phyloP scores from a whole-genome alignment of 2,329 filamentous ascomycete genomes.

The Claviceps sp. region DNA sequence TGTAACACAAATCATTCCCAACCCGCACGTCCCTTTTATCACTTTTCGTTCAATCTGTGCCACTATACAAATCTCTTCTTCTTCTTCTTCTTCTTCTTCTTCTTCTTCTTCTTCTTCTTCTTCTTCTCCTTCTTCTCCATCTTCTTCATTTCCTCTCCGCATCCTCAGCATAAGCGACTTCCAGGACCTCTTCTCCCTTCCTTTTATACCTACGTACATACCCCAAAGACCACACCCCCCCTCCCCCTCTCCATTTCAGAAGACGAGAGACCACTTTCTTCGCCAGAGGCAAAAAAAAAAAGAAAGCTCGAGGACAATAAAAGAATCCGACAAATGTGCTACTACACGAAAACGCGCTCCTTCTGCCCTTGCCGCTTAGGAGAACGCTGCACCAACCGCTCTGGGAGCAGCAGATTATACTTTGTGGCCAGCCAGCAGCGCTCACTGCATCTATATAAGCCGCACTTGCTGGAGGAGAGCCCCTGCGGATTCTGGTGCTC shows the following conservation, averaged over 20 bases:
- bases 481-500: slow-evolving; percentile 1
- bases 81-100: too few relatives aligned
- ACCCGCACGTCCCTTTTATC: too few relatives aligned
- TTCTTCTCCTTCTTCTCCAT: too few relatives aligned
- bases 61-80: too few relatives aligned
- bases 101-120: too few relatives aligned
- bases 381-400: neutral
- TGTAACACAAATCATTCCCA: too few relatives aligned
- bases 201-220: neutral
- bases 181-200: neutral
- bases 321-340: neutral
- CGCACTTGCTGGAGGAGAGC: neutral
- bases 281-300: neutral
- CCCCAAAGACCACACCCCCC: neutral
- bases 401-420: neutral
- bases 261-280: neutral
- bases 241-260: too few relatives aligned
- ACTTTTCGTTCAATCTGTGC: too few relatives aligned
- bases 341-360: slow-evolving; percentile 1
- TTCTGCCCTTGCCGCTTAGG: slow-evolving; percentile 1
- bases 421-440: neutral
- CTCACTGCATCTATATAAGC: neutral
- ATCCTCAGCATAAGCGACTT: too few relatives aligned
- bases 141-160: too few relatives aligned
- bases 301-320: neutral